These are phyloP conservation scores for Talinum fruticosum DNA, from an alignment of 148 eudicot species.

Conservation along the genomic window DNA sequence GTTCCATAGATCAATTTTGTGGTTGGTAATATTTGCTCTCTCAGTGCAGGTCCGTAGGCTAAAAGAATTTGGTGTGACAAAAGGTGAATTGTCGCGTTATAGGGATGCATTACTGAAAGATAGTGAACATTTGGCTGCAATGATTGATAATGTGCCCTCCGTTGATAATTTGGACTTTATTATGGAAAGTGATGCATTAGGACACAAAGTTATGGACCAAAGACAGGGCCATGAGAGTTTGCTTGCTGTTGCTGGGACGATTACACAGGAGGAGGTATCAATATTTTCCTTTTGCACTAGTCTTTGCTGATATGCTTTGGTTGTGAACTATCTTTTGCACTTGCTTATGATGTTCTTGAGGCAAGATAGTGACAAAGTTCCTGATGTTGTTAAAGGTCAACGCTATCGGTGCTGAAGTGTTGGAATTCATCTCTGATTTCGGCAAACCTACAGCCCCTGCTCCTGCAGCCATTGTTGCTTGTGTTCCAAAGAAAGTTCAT, in stretches of 20 bases:
- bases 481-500: conserved; percentile 87
- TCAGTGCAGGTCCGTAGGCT: conserved; percentile 85
- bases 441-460: conserved; percentile 86
- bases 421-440: conserved; percentile 88
- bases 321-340: neutral
- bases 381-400: conserved; percentile 60
- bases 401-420: conserved; percentile 70
- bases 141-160: conserved; percentile 95
- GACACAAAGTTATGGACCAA: conserved; percentile 97
- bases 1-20: neutral
- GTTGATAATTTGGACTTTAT: conserved; percentile 92
- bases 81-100: conserved; percentile 94
- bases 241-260: conserved; percentile 85
- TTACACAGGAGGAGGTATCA: conserved; percentile 90
- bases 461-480: conserved; percentile 98
- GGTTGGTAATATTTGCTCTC: conserved; percentile 12
- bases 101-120: conserved; percentile 91
- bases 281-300: neutral
- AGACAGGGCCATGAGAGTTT: conserved; percentile 91
- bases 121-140: conserved; percentile 97
- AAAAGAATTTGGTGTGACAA: conserved; percentile 96
- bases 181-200: conserved; percentile 98
- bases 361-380: neutral
- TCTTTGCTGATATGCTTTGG: neutral
- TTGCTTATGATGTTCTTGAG: neutral